Conservation (phyloP, 192 early-diverging fungal genomes). For the Umbelopsis vinacea region DNA sequence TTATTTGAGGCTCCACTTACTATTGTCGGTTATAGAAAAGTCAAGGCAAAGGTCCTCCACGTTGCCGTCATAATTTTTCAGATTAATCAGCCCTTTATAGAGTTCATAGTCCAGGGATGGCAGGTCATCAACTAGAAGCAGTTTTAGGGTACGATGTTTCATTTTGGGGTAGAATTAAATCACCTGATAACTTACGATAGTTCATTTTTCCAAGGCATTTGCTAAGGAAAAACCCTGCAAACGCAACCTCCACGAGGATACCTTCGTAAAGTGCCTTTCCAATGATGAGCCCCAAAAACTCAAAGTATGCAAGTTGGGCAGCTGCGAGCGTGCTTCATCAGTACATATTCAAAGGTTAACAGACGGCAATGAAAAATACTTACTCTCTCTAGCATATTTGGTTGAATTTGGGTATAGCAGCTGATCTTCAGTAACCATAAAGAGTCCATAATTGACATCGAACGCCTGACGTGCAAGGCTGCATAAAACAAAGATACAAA, state of each 20-base stretch:
- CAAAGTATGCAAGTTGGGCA: conserved; percentile 61
- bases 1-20: conserved; percentile 32
- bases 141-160: neutral
- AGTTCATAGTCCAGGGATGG: conserved; percentile 79
- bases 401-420: conserved; percentile 76
- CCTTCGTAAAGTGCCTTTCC: conserved; percentile 89
- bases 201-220: conserved; percentile 70
- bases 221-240: conserved; percentile 84
- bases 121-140: conserved; percentile 72
- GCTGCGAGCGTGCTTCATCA: conserved; percentile 11
- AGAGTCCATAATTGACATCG: conserved; percentile 70
- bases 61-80: conserved; percentile 76
- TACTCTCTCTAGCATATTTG: conserved; percentile 49
- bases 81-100: conserved; percentile 70
- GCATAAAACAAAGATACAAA: conserved; percentile 3
- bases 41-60: conserved; percentile 74
- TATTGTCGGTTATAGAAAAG: conserved; percentile 69
- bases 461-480: conserved; percentile 76
- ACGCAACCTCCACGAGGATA: conserved; percentile 80
- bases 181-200: conserved; percentile 55
- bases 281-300: conserved; percentile 80
- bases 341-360: no score
- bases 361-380: conserved; percentile 9
- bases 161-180: neutral
- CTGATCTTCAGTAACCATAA: conserved; percentile 68